A percentile compares a stretch with the other conserved stretches of the same genome.
phyloP scores from a whole-genome alignment of 768 basidiomycete species.

The Phanerochaete sordida region DNA sequence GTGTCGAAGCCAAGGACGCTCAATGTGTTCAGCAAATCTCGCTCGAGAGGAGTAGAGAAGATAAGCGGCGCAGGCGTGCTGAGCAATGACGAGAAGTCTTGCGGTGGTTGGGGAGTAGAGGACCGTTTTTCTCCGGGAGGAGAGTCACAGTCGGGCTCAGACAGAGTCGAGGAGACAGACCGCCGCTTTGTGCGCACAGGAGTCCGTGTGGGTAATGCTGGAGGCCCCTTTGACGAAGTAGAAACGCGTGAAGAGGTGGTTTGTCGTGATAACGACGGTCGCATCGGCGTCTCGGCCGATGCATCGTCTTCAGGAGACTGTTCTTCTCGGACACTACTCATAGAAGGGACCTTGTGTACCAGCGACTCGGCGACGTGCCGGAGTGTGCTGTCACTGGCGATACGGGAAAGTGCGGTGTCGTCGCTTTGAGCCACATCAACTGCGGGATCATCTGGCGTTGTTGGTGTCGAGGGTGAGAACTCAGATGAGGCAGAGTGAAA shows the following conservation, averaged over 20 bases:
- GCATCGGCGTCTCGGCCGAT: conserved; percentile 22
- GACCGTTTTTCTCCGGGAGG: conserved; percentile 42
- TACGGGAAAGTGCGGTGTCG: conserved; percentile 39
- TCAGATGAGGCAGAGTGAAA: conserved; percentile 54
- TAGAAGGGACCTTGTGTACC: conserved; percentile 28
- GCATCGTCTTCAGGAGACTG: conserved; percentile 25
- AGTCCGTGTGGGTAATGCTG: conserved; percentile 71
- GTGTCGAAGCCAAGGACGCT: conserved; percentile 84
- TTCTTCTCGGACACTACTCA: conserved; percentile 52
- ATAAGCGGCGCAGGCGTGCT: conserved; percentile 68
- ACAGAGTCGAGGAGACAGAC: conserved; percentile 86
- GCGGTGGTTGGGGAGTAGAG: conserved; percentile 31
- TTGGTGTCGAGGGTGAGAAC: conserved; percentile 46
- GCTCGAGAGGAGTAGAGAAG: conserved; percentile 84
- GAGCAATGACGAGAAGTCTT: conserved; percentile 65
- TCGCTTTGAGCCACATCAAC: conserved; percentile 16
- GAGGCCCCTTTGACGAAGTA: conserved; percentile 36
- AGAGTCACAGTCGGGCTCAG: conserved; percentile 54
- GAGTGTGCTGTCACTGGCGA: conserved; percentile 41
- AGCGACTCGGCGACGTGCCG: neutral
- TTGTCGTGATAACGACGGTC: conserved; percentile 23
- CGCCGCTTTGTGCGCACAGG: conserved; percentile 95
- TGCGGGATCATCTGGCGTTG: conserved; percentile 49
- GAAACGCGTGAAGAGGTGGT: conserved; percentile 16
- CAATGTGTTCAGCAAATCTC: conserved; percentile 73